Percentiles rank a stretch among this genome's conserved stretches.
Evolutionary conservation across 208 protist genomes (phyloP).

Genomic region (Leishmania major): DNA sequence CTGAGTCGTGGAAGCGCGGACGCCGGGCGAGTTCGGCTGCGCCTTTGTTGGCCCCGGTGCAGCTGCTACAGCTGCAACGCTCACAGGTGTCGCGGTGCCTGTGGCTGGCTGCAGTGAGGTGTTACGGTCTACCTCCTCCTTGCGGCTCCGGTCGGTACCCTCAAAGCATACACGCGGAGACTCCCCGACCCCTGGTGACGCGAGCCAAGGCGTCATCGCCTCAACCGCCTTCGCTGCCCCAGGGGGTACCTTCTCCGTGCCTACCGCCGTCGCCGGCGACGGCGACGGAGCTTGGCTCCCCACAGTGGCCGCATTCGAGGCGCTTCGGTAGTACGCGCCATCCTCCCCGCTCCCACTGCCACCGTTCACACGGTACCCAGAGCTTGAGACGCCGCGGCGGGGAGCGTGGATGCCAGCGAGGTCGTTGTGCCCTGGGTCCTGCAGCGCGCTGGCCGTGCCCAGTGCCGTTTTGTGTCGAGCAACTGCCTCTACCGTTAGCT

Average conservation of each 20-base stretch:
- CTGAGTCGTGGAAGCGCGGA: conserved; percentile 11
- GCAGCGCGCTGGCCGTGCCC: conserved; percentile 20
- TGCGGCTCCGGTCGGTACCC: not conserved
- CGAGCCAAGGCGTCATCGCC: not conserved
- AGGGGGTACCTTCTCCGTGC: not conserved
- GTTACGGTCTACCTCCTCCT: not conserved
- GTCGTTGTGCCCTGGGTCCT: not conserved
- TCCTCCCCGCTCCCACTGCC: conserved; percentile 11
- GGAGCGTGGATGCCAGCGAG: not conserved
- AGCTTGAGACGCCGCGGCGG: conserved; percentile 8
- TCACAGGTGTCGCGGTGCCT: too few species aligned
- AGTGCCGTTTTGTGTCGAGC: conserved; percentile 26
- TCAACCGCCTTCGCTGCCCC: not conserved
- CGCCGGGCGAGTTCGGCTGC: not conserved
- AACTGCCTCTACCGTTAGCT: conserved; percentile 36
- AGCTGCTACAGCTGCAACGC: not conserved
- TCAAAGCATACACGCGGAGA: not conserved
- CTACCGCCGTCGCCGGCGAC: not conserved
- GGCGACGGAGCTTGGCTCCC: conserved; percentile 25
- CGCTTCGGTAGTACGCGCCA: conserved; percentile 16
- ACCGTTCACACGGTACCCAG: not conserved
- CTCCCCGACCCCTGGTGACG: not conserved
- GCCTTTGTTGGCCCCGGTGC: not conserved
- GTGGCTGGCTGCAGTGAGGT: not conserved
- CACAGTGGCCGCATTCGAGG: conserved; percentile 38